Evolutionary conservation across 163 green algal genomes (phyloP), one percentile per base, ranked within the genome.

Genomic region (Coccomyxa subellipsoidea): DNA sequence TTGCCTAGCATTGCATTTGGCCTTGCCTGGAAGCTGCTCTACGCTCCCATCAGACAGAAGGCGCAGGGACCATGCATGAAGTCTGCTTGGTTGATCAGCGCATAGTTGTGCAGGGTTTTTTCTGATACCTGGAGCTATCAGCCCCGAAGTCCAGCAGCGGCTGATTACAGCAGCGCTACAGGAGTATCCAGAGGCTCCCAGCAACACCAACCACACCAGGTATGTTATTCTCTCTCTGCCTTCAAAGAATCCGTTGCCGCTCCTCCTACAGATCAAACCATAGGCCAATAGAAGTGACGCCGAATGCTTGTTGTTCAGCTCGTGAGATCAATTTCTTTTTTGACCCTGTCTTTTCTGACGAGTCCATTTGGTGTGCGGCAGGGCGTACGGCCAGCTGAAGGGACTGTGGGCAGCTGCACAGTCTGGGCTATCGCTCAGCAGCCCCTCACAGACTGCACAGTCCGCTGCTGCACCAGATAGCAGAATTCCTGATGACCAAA

Each of bases 131-230:
- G 83, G 40, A 7, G 86, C 88, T 0, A 76, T 96, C 31, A 15
- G 85, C 0, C 10, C 54, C 0, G 15, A 77, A 21, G 53, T 86
- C 73, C 89, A 94, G 81, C 78, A 82, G 1, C 31, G 85, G 37
- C 79, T 96, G 54, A 84, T 89, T 35, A 8, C 32, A 0, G 75
- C 90, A 9, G 81, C 83, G 8, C 54, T 92, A 0, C 81, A 47
- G 0, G 8, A 12, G 6, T 94, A 89, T 54, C 81, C 81, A 29
- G 80, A 94, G 69, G 87, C 90, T 6, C 93, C 93, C 31, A 85
- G 87, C 15, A 85, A 76, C 29, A 95, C 92, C 54, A 96, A 95
- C 79, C 88, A 92, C 66, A 73, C 66, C n/a, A 73, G 66, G 66
- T 72, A 8, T 35, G n/a, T 8, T 23, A 54, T 7, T 59, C 47